These are phyloP conservation scores for Penicillium sp. DNA, from an alignment of 2,329 filamentous ascomycete genomes.

Conservation along the genomic window DNA sequence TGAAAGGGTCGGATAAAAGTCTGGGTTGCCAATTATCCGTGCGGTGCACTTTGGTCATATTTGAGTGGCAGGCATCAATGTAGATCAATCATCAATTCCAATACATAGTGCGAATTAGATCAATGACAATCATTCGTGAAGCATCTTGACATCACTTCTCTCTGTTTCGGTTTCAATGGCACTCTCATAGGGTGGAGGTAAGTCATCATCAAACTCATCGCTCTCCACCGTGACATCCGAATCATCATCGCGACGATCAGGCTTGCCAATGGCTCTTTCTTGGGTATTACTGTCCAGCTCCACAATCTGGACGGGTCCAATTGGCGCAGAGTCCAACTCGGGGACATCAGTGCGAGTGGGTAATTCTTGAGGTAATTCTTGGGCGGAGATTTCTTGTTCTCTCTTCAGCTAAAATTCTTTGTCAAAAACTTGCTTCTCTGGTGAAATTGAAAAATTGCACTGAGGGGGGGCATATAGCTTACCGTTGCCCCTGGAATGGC, in stretches of 20 bases:
- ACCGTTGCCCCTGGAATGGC: neutral
- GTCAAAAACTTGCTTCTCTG: too few relatives aligned
- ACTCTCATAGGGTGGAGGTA: neutral
- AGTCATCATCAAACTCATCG: neutral
- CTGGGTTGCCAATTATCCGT: neutral
- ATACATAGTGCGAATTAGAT: neutral
- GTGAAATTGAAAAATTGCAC: too few relatives aligned
- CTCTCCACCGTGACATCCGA: neutral
- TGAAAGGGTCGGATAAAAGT: neutral
- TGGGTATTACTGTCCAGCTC: neutral
- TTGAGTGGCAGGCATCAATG: neutral
- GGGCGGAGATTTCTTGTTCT: too few relatives aligned
- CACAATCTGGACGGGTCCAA: neutral
- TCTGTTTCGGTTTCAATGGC: neutral
- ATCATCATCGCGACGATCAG: neutral
- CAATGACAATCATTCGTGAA: neutral
- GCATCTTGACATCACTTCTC: neutral
- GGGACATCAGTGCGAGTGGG: neutral
- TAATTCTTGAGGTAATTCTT: neutral
- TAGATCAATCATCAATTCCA: neutral
- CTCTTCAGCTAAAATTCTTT: too few relatives aligned
- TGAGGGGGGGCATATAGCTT: neutral
- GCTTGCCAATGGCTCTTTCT: neutral
- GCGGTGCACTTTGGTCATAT: neutral
- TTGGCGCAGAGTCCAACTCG: neutral